Evolutionary conservation across 2,329 filamentous ascomycete species (phyloP), one percentile per base, ranked within the genome.

Genomic region (Fusarium pseudograminearum): DNA sequence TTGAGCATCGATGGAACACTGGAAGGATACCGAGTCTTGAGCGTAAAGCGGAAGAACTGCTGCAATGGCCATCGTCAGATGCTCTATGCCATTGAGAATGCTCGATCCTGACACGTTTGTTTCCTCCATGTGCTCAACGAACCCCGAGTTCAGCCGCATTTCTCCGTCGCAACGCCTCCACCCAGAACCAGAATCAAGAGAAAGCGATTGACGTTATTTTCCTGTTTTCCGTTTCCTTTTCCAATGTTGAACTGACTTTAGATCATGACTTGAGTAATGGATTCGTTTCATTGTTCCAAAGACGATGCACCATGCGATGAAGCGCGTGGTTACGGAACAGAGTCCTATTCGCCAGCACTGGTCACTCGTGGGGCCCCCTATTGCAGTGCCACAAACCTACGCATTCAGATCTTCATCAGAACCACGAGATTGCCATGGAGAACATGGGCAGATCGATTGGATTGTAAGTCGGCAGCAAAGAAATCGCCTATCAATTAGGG

Each of bases 301-400:
- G 53, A 18, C 40, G 45, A 60, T 53, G 48, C 31, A 41, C 40
- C 52, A 52, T 61, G 55, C 50, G 44, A 46, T 61, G 60, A 50
- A 58, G 66, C 73, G 69, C 73, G 73, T 75, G 73, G 71, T 70
- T 48, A 51, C 65, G 67, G 40, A 48, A 57, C 56, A 53, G 31
- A 53, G 70, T 67, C 73, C 62, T 44, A 75, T 75, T 75, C 73
- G 73, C 63, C 66, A 53, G 24, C 24, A 45, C 41, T 56, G 56
- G 47, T 65, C 60, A 68, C 52, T 46, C 36, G 24, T 51, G 42
- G 45, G 61, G 58, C 52, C 41, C 51, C 67, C 47, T 65, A 47
- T 64, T 56, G 44, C 63, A 44, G 41, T 56, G 45, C 46, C 33
- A 42, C 48, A 67, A 70, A 67, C 41, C 42, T 58, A 48, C 41